Evolutionary conservation across 1,284 basidiomycete genomes (phyloP), one percentile per base, ranked within the genome.

Genomic region (Ganoderma multipileum): DNA sequence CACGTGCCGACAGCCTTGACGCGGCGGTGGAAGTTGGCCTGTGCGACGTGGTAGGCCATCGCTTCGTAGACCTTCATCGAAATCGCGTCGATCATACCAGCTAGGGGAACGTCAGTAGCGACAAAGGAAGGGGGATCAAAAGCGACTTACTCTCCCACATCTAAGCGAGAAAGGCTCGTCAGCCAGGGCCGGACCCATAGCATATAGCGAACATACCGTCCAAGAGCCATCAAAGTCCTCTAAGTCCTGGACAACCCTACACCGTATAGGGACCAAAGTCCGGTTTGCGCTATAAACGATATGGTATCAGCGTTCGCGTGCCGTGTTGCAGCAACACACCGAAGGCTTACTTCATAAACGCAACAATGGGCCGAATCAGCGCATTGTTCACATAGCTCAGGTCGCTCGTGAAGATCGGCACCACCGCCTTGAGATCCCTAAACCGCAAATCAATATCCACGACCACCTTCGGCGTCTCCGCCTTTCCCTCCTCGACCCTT

Each of bases 371-470:
- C 68, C 98, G 83, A 54, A 98, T 94, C 39, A 99, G 84, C n/a
- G 97, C 98, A 77, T 93, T 95, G 76, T 97, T 97, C 70, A 94
- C 92, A 77, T 98, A 95, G 65, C 94, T 95, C 67, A 99, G 79
- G 75, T 97, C 94, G 58, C 85, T 86, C 38, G 94, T 91, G 81
- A 96, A 98, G 55, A 97, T 87, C 1, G 97, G 98, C 20, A 99
- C 95, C 14, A 91, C 94, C 39, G 97, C 97, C 81, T 99, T 99
- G 79, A 99, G 81, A 81, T 99, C 98, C 65, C 97, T 88, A 81
- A 99, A 98, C 66, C 98, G 85, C 73, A 99, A 79, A 81, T 99
- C 98, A 73, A 99, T 94, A 78, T 99, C 97, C 68, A 99, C 91
- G 7, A 98, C 88, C 4, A 92, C 84, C 71, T 85, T 85, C 6